phyloP scores from a whole-genome alignment of 768 basidiomycete genomes.

The Leccinum variicolor region DNA sequence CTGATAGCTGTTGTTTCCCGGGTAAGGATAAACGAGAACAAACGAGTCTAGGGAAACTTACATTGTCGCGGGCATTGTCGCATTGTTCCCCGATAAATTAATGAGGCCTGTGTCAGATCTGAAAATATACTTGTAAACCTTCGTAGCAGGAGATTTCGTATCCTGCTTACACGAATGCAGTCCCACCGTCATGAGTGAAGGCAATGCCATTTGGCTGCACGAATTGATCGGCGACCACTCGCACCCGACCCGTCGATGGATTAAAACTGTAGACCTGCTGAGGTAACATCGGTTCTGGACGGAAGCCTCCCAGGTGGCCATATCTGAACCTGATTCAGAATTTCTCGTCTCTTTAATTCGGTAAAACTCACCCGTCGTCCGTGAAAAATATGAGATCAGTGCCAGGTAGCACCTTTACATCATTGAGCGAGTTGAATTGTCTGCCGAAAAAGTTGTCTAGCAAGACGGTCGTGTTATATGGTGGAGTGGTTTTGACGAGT shows the following conservation, averaged over 20 bases:
- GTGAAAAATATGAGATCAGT: neutral
- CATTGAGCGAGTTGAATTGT: neutral
- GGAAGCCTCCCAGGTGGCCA: neutral
- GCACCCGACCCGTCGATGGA: neutral
- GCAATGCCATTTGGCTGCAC: neutral
- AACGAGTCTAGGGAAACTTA: neutral
- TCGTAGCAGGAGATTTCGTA: neutral
- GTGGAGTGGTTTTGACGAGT: neutral
- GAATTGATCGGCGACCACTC: neutral
- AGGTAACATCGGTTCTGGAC: neutral
- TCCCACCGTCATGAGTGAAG: neutral
- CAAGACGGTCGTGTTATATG: neutral
- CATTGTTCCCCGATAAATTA: neutral
- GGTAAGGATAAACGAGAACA: neutral
- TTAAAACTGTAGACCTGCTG: neutral
- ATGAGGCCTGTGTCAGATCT: neutral
- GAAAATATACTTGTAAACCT: neutral
- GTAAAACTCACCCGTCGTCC: neutral
- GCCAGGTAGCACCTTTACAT: neutral
- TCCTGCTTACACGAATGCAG: neutral
- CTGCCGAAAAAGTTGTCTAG: neutral
- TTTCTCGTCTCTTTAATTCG: neutral
- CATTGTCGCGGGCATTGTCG: neutral
- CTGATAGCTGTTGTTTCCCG: neutral
- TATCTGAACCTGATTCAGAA: neutral